Percentiles rank a stretch among this genome's conserved stretches.
These are phyloP conservation scores for Vitis hybrid DNA, from an alignment of 177 flowering plant species.

Conservation along the genomic window DNA sequence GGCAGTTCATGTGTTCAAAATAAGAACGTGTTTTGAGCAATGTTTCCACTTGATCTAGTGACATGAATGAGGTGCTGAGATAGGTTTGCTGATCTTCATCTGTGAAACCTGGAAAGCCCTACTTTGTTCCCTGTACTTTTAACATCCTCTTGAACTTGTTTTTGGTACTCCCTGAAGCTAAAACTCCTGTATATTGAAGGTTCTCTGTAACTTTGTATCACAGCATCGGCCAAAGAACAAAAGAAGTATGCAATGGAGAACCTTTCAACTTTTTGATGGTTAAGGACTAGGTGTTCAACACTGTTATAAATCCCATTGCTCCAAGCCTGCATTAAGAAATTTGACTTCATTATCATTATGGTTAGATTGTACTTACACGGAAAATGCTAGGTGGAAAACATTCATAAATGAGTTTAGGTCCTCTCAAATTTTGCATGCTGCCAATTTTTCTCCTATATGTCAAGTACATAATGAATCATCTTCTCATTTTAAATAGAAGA, in stretches of 20 bases:
- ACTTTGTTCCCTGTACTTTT: conserved; percentile 32
- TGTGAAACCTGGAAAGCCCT: conserved; percentile 37
- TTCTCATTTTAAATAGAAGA: no score
- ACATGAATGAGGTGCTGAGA: no score
- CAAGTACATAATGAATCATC: no score
- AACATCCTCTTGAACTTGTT: conserved; percentile 29
- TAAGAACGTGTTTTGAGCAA: no score
- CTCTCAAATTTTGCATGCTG: no score
- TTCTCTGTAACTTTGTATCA: conserved; percentile 19
- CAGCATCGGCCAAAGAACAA: conserved; percentile 25
- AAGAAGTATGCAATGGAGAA: conserved; percentile 35
- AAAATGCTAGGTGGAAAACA: not conserved
- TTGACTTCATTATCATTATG: not conserved
- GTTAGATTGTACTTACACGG: not conserved
- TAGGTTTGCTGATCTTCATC: not conserved
- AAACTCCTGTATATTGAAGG: conserved; percentile 26
- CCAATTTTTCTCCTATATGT: no score
- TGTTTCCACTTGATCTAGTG: no score
- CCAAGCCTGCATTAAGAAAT: conserved; percentile 24
- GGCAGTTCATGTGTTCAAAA: no score
- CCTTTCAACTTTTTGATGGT: conserved; percentile 24
- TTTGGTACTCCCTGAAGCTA: conserved; percentile 29
- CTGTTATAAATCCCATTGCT: conserved; percentile 43
- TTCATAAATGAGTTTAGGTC: no score
- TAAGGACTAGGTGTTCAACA: conserved; percentile 33